Conservation (phyloP, 495 filamentous ascomycete species). For the Podospora comata region DNA sequence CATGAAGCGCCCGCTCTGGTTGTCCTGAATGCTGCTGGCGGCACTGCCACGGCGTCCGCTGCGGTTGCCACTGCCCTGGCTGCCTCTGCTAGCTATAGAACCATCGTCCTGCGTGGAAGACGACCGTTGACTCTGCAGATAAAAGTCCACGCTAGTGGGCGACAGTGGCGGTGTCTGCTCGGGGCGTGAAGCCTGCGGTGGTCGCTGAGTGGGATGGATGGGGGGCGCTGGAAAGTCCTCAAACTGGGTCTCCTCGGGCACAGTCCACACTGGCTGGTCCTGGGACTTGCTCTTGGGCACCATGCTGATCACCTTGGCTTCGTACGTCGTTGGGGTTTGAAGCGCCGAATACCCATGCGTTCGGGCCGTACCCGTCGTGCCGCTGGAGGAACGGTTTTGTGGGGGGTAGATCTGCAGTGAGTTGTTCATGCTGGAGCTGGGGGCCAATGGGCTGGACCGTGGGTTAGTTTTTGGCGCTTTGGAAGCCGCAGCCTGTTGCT, state of each 20-base stretch:
- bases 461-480: conserved; percentile 9
- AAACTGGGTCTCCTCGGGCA: conserved; percentile 25
- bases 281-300: conserved; percentile 12
- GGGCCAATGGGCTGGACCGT: conserved; percentile 24
- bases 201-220: conserved; percentile 6
- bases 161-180: conserved; percentile 48
- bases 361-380: conserved; percentile 20
- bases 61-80: conserved; percentile 21
- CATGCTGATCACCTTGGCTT: conserved; percentile 19
- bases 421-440: conserved; percentile 14
- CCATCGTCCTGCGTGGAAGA: conserved; percentile 21
- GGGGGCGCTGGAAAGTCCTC: conserved; percentile 35
- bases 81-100: conserved; percentile 25
- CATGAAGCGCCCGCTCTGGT: conserved; percentile 64
- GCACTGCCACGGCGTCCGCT: conserved; percentile 22
- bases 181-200: conserved; percentile 21
- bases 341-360: background rate
- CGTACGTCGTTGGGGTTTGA: background rate
- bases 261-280: conserved; percentile 11
- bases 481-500: conserved; percentile 7
- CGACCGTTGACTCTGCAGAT: conserved; percentile 31
- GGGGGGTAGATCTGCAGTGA: conserved; percentile 5
- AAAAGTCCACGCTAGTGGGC: conserved; percentile 46
- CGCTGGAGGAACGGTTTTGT: conserved; percentile 15
- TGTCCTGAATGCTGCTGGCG: conserved; percentile 30